Conservation (phyloP, 1,139 yeast genomes). For the Kurtzmaniella quercitrusa region DNA sequence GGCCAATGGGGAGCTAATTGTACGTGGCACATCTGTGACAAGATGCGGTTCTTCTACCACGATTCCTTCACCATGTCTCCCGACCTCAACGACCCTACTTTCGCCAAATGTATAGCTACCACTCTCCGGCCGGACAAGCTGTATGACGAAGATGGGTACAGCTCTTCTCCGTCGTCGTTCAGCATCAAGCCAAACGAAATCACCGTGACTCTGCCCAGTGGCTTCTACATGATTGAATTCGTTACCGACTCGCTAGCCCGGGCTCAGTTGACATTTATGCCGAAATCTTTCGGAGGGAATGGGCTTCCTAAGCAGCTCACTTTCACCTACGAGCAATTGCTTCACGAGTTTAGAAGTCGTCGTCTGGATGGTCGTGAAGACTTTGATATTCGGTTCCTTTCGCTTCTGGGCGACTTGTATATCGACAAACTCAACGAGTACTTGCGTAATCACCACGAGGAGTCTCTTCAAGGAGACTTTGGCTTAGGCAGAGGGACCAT, state of each 20-base stretch:
- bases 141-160: slow-evolving; percentile 12
- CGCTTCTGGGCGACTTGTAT: slow-evolving; percentile 36
- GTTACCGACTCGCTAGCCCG: slow-evolving; percentile 62
- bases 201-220: slow-evolving; percentile 50
- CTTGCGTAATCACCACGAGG: slow-evolving; percentile 11
- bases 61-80: slow-evolving; percentile 71
- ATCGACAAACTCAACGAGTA: slow-evolving; percentile 27
- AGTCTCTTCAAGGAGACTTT: slow-evolving; percentile 36
- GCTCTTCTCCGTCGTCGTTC: slow-evolving; percentile 23
- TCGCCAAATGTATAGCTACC: slow-evolving; percentile 27
- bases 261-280: slow-evolving; percentile 56
- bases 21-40: slow-evolving; percentile 82
- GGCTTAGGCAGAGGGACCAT: slow-evolving; percentile 31
- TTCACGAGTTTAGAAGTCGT: slow-evolving; percentile 24
- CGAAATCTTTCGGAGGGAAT: slow-evolving; percentile 49
- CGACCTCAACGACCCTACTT: slow-evolving; percentile 39
- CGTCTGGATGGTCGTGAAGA: slow-evolving; percentile 24
- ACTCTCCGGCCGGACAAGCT: slow-evolving; percentile 17
- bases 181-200: slow-evolving; percentile 38
- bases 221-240: slow-evolving; percentile 70
- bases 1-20: slow-evolving; percentile 60
- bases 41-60: slow-evolving; percentile 73
- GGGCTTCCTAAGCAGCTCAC: slow-evolving; percentile 55
- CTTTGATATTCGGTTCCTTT: slow-evolving; percentile 46
- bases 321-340: slow-evolving; percentile 48